These are phyloP conservation scores for Zoysia japonica DNA, from an alignment of 176 grass and related monocot genomes.

Conservation along the genomic window DNA sequence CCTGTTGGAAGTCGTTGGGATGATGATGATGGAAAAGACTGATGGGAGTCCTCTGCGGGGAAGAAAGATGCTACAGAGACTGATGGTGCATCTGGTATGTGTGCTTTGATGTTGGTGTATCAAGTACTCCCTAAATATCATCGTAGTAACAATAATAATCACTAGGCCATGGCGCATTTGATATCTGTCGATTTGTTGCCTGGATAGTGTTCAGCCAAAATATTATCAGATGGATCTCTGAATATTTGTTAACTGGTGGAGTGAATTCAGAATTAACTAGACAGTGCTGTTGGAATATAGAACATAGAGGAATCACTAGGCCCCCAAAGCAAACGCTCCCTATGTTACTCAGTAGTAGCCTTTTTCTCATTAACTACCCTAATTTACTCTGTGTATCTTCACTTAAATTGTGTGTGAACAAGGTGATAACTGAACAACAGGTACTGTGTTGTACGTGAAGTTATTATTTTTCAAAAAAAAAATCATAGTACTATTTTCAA, in stretches of 20 bases:
- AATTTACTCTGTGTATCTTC: background rate
- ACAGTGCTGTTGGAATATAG: background rate
- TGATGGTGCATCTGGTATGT: constrained; percentile 36
- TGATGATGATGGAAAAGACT: constrained; percentile 71
- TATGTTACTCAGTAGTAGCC: background rate
- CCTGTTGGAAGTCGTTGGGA: constrained; percentile 78
- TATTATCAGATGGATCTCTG: background rate
- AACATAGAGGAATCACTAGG: background rate
- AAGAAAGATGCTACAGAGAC: constrained; percentile 35
- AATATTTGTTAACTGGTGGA: too few relatives aligned
- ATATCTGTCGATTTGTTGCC: background rate
- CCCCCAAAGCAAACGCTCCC: too few relatives aligned
- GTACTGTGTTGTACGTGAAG: background rate
- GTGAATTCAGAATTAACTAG: background rate
- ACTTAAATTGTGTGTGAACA: background rate
- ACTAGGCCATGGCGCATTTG: too few relatives aligned
- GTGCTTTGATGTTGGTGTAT: constrained; percentile 23
- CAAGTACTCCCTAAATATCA: too few relatives aligned
- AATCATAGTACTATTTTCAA: background rate
- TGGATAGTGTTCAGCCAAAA: background rate
- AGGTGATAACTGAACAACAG: background rate
- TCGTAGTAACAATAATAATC: too few relatives aligned
- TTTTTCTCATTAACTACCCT: too few relatives aligned
- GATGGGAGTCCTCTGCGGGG: constrained; percentile 56
- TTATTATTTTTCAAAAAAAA: background rate